A percentile compares a stretch with the other conserved stretches of the same genome.
These are phyloP conservation scores for Fraxinus velutina DNA, from an alignment of 305 asterid species.

Conservation along the genomic window DNA sequence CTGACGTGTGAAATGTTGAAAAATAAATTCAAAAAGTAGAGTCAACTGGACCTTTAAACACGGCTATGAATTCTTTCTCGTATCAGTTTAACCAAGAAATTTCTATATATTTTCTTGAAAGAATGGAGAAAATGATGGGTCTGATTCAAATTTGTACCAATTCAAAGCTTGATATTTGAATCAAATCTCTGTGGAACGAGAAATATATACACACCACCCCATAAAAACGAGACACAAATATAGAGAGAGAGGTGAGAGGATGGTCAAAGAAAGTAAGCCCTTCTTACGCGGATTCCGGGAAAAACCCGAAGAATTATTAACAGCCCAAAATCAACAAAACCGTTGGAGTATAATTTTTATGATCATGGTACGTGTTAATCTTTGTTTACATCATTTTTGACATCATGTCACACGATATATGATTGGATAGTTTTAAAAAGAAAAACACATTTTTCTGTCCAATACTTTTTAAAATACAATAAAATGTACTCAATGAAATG, in stretches of 20 bases:
- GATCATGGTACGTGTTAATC: no score
- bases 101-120: slow-evolving; percentile 22
- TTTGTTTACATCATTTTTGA: no score
- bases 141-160: slow-evolving; percentile 38
- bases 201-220: background rate
- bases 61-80: slow-evolving; percentile 34
- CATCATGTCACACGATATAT: no score
- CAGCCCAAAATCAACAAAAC: background rate
- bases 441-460: no score
- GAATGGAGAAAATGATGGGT: slow-evolving; percentile 42
- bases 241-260: background rate
- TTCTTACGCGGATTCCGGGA: background rate
- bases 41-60: slow-evolving; percentile 33
- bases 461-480: no score
- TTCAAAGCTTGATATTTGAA: slow-evolving; percentile 45
- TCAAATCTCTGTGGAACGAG: background rate
- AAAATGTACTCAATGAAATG: no score
- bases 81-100: slow-evolving; percentile 24
- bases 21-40: background rate
- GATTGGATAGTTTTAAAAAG: no score
- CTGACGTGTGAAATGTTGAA: background rate
- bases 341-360: background rate
- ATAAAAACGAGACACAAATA: background rate
- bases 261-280: background rate
- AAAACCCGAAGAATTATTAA: background rate